Conservation (phyloP, 495 filamentous ascomycete species). For the Neurospora africana region DNA sequence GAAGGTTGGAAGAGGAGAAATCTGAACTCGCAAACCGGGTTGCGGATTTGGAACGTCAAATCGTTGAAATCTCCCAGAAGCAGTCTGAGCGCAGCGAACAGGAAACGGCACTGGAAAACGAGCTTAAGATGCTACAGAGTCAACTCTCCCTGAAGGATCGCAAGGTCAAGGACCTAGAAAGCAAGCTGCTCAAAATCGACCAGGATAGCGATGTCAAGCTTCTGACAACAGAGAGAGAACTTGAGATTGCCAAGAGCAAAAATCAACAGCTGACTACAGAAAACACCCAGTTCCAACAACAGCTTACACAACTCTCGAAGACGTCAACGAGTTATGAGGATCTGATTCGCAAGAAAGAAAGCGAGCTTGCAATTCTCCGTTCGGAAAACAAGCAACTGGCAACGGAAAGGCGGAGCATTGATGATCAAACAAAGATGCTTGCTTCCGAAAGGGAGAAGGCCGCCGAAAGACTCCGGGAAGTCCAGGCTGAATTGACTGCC, state of each 20-base stretch:
- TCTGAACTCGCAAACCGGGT: conserved; percentile 56
- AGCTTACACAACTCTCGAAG: conserved; percentile 75
- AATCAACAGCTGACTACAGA: conserved; percentile 69
- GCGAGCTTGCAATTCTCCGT: conserved; percentile 75
- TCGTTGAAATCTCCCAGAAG: conserved; percentile 54
- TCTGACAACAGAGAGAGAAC: conserved; percentile 67
- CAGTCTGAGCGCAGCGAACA: conserved; percentile 60
- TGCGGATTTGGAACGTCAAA: conserved; percentile 52
- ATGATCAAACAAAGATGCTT: conserved; percentile 62
- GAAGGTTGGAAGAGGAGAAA: conserved; percentile 75
- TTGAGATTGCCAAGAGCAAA: conserved; percentile 58
- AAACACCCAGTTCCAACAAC: conserved; percentile 73
- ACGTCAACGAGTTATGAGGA: conserved; percentile 95
- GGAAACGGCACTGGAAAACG: conserved; percentile 63
- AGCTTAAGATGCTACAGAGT: conserved; percentile 85
- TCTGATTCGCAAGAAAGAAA: conserved; percentile 83
- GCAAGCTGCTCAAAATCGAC: conserved; percentile 72
- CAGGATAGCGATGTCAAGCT: conserved; percentile 87
- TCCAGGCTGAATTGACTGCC: conserved; percentile 79
- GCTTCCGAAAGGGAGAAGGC: conserved; percentile 69
- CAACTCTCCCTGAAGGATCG: conserved; percentile 83
- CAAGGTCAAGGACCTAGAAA: conserved; percentile 79
- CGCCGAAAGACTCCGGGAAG: conserved; percentile 63
- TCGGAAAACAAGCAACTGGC: conserved; percentile 71
- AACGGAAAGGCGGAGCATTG: conserved; percentile 62